Conservation (phyloP, 129 eudicot genomes). For the Rutidosis leptorrhynchoides region DNA sequence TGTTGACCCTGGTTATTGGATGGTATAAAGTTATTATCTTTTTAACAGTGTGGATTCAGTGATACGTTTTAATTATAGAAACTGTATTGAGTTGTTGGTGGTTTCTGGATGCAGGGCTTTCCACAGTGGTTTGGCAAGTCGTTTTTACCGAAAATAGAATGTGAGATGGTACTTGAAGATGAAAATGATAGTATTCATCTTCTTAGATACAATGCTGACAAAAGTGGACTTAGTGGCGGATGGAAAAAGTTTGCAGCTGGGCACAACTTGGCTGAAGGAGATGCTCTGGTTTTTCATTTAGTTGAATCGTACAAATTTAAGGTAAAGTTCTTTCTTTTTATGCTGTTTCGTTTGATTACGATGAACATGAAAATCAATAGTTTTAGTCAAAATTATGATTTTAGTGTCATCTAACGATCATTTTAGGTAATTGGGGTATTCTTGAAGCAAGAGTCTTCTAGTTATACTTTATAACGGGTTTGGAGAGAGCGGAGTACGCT, state of each 20-base stretch:
- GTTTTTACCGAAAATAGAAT: constrained; percentile 39
- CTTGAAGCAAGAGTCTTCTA: no score
- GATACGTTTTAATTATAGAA: not conserved
- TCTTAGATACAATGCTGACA: constrained; percentile 52
- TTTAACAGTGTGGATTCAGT: not conserved
- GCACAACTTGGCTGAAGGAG: constrained; percentile 71
- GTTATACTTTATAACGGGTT: no score
- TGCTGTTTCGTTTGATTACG: constrained; percentile 8
- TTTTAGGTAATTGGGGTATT: no score
- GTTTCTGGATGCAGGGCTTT: constrained; percentile 9
- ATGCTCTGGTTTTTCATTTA: constrained; percentile 67
- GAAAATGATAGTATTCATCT: constrained; percentile 51
- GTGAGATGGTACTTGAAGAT: constrained; percentile 49
- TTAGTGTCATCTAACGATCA: no score
- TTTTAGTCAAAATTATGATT: not conserved
- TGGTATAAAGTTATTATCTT: constrained; percentile 7
- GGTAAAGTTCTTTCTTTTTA: constrained; percentile 37
- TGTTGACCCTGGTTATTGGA: constrained; percentile 37
- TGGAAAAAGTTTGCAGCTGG: constrained; percentile 72
- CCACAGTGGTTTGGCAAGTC: not conserved
- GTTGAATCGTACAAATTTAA: constrained; percentile 52
- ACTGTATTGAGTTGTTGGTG: not conserved
- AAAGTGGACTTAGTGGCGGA: constrained; percentile 75
- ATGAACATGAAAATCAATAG: constrained; percentile 1
- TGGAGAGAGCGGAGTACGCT: no score